These are phyloP conservation scores for Cercospora zeina DNA, from an alignment of 2,329 filamentous ascomycete species.

Conservation along the genomic window DNA sequence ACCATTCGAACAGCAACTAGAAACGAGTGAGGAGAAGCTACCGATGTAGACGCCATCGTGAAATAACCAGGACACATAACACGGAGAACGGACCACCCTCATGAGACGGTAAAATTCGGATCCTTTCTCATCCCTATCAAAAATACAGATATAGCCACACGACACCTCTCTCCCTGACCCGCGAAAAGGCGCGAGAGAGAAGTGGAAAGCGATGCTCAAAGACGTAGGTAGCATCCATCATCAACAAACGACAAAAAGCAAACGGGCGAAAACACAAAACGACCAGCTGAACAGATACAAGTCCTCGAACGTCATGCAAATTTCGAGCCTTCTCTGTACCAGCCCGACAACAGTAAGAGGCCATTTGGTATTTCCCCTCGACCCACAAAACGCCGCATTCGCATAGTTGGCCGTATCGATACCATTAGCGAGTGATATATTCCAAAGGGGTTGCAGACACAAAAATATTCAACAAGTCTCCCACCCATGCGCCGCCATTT, in stretches of 20 bases:
- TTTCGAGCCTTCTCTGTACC: neutral
- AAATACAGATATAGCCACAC: conserved; percentile 1
- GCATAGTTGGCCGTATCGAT: neutral
- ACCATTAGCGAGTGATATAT: conserved; percentile 2
- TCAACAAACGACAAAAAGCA: neutral
- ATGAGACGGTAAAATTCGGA: neutral
- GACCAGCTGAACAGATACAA: neutral
- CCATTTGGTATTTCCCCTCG: neutral
- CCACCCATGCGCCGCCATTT: conserved; percentile 1
- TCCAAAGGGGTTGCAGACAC: neutral
- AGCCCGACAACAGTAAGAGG: neutral
- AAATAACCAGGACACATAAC: too few relatives aligned
- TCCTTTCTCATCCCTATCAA: neutral
- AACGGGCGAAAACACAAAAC: neutral
- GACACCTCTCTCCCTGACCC: neutral
- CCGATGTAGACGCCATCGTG: too few relatives aligned
- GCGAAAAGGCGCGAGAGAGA: neutral
- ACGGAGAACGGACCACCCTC: neutral
- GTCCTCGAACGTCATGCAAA: neutral
- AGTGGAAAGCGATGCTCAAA: neutral
- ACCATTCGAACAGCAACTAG: too few relatives aligned
- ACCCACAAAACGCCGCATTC: neutral
- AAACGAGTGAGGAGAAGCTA: too few relatives aligned
- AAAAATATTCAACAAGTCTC: neutral
- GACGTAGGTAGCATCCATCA: neutral